Evolutionary conservation across 2,329 filamentous ascomycete genomes (phyloP).

Genomic region (Ophiostoma quercus): DNA sequence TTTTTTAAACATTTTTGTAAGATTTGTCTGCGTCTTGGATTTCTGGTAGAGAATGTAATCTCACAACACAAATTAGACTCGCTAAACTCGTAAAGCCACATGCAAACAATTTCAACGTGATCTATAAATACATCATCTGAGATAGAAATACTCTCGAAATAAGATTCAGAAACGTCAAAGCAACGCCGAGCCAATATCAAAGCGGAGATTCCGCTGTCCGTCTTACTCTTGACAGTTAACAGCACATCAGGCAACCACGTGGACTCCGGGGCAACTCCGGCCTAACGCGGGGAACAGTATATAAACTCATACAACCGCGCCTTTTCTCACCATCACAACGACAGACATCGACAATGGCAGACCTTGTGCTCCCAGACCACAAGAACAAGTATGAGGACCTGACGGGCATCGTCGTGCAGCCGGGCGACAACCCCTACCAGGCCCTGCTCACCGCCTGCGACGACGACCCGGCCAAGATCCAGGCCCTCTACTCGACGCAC

Average conservation of each 20-base stretch:
- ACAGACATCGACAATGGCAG: constrained; percentile 15
- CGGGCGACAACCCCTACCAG: constrained; percentile 68
- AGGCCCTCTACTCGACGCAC: constrained; percentile 67
- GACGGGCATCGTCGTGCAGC: constrained; percentile 45
- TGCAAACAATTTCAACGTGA: no score
- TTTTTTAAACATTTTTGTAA: no score
- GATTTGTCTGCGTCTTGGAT: no score
- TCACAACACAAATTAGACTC: no score
- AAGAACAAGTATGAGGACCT: constrained; percentile 51
- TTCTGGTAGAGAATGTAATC: no score
- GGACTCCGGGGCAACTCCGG: background rate
- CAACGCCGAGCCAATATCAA: background rate
- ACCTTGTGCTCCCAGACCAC: constrained; percentile 39
- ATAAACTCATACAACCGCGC: background rate
- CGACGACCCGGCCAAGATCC: constrained; percentile 65
- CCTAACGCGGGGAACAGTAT: background rate
- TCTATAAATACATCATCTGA: no score
- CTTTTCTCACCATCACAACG: background rate
- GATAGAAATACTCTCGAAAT: background rate
- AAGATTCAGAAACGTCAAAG: background rate
- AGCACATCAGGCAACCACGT: background rate
- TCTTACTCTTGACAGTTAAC: background rate
- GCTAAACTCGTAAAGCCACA: no score
- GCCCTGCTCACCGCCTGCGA: constrained; percentile 64
- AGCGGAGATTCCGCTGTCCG: background rate